phyloP scores from a whole-genome alignment of 106 monocot genomes.

The Cymbidium sinense region DNA sequence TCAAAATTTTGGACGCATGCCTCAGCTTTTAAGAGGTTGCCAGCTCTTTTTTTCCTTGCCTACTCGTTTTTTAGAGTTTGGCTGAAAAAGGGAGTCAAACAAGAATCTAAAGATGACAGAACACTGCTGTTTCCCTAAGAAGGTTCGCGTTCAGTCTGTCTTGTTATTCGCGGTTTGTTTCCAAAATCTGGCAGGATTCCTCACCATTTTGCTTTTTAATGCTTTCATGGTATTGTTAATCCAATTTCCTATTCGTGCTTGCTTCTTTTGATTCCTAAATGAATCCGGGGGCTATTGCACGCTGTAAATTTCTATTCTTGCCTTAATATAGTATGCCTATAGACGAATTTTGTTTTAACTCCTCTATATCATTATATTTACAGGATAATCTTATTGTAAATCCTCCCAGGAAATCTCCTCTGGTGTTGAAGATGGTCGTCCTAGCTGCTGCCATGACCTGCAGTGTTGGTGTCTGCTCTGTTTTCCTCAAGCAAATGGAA shows the following conservation, averaged over 20 bases:
- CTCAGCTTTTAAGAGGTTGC: too few relatives aligned
- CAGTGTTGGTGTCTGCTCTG: constrained; percentile 26
- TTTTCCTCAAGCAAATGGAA: constrained; percentile 30
- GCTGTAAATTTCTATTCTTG: too few relatives aligned
- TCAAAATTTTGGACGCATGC: neutral
- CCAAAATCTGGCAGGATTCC: neutral
- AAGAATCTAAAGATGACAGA: neutral
- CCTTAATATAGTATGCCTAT: too few relatives aligned
- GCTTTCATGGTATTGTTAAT: neutral
- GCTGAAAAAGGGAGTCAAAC: neutral
- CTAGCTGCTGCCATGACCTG: constrained; percentile 28
- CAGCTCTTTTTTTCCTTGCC: too few relatives aligned
- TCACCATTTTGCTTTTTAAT: neutral
- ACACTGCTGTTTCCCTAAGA: neutral
- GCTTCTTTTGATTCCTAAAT: too few relatives aligned
- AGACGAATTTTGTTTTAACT: neutral
- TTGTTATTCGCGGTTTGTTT: neutral
- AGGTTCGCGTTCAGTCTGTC: neutral
- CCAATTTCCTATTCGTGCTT: too few relatives aligned
- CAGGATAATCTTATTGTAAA: constrained; percentile 35
- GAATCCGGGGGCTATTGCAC: neutral
- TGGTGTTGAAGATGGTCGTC: constrained; percentile 24
- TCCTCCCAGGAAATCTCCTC: constrained; percentile 29
- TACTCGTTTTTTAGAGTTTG: neutral
- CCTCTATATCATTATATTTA: neutral